Percentiles rank a stretch among this genome's conserved stretches.
Evolutionary conservation across 208 protist species (phyloP).

Genomic region (Trypanosoma caninum): DNA sequence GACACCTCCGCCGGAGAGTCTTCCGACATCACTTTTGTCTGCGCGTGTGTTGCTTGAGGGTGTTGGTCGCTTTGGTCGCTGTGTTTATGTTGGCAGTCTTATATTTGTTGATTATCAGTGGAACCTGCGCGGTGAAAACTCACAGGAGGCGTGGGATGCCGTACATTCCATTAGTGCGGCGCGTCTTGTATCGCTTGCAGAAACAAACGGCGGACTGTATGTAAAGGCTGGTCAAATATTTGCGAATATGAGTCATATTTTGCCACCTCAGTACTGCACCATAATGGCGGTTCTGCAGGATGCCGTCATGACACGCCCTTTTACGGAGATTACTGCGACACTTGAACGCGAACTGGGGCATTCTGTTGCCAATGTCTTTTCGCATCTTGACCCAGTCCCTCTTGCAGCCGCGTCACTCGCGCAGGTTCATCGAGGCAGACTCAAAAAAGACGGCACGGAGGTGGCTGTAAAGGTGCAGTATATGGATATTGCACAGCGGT

Average conservation of each 20-base stretch:
- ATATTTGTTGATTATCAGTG: constrained; percentile 77
- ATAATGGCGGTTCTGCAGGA: constrained; percentile 83
- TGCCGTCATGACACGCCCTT: constrained; percentile 66
- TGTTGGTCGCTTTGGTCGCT: constrained; percentile 73
- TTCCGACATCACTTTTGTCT: constrained; percentile 59
- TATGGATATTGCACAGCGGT: constrained; percentile 80
- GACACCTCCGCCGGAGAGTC: constrained; percentile 59
- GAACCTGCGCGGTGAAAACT: constrained; percentile 32
- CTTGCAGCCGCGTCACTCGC: constrained; percentile 89
- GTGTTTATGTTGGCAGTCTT: constrained; percentile 47
- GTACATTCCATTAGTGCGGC: constrained; percentile 72
- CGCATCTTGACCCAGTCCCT: constrained; percentile 55
- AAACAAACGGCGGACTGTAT: constrained; percentile 92
- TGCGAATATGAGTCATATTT: constrained; percentile 91
- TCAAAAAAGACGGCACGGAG: constrained; percentile 56
- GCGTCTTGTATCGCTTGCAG: constrained; percentile 70
- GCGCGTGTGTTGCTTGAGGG: constrained; percentile 78
- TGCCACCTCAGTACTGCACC: constrained; percentile 88
- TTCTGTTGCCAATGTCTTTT: constrained; percentile 62
- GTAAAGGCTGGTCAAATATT: constrained; percentile 95
- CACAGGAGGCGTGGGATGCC: constrained; percentile 66
- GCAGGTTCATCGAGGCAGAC: constrained; percentile 80
- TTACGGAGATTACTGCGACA: constrained; percentile 72
- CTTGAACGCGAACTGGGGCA: constrained; percentile 60
- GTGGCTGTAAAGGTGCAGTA: constrained; percentile 96